Base-by-base conservation (phyloP, 1,284 basidiomycete genomes). In the Sutorius eximius region DNA sequence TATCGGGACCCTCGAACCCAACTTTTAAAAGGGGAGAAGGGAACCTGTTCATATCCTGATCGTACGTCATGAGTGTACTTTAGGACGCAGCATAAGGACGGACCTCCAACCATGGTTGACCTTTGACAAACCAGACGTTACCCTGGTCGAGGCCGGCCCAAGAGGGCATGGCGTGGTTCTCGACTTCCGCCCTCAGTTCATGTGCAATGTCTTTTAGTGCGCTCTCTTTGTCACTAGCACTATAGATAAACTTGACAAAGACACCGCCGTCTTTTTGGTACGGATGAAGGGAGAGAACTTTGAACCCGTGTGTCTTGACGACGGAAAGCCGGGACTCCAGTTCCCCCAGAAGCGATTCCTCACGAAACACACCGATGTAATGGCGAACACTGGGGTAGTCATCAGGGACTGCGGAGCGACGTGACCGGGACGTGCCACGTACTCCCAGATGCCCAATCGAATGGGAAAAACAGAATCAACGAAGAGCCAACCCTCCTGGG, bases 11-110 rank as follows among this genome's bases (percentile, higher is more conserved):
- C 32, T 95, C 89, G 63, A 95, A 96, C 9, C 83, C 75, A n/a
- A 95, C 81, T 56, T 83, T 84, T 42, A 97, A 65, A 15, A 87
- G 78, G 2, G 77, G 74, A 7, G 90, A 89, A 0, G 92, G 86
- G 68, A 86, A 95, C 45, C 91, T 80, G 60, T 86, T 79, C 82
- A 96, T 85, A 63, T 97, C 95, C 89, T 95, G 59, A 53, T 91
- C 51, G 47, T 38, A 18, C 11, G 45, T 58, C 34, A 62, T 27
- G 38, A 46, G 43, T 40, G 33, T 27, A 41, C 18, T 32, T 47
- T 38, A 20, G 3, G 1, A 18, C 22, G 20, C 10, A 10, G 20
- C 15, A 24, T 6, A 36, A 33, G 18, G 33, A 69, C 79, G 34
- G 52, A 91, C 91, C 79, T 95, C 93, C 58, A 79, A 79, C 91